These are phyloP conservation scores for Thymus quinquecostatus DNA, from an alignment of 257 asterid species.

Conservation along the genomic window DNA sequence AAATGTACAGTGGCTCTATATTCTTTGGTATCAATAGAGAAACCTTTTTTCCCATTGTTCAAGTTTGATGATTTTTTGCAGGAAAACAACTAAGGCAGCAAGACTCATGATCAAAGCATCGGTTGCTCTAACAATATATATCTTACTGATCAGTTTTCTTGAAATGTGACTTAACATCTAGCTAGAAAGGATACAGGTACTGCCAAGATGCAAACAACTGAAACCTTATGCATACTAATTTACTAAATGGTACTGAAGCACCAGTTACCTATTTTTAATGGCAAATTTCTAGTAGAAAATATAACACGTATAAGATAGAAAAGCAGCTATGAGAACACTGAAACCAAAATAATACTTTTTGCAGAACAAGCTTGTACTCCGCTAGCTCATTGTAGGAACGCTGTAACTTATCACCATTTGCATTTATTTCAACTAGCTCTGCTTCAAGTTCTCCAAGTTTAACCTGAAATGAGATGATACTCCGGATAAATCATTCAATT, in stretches of 20 bases:
- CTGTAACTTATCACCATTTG: constrained; percentile 74
- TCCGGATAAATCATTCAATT: constrained; percentile 20
- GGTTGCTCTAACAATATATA: neutral
- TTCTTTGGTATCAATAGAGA: neutral
- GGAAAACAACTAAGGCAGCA: neutral
- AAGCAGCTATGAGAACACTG: constrained; percentile 14
- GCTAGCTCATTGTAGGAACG: constrained; percentile 83
- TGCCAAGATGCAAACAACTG: constrained; percentile 19
- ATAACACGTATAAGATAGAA: neutral
- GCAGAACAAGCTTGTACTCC: constrained; percentile 82
- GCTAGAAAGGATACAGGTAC: neutral
- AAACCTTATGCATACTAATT: neutral
- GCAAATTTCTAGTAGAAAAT: constrained; percentile 1
- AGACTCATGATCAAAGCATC: too few species aligned
- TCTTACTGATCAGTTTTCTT: neutral
- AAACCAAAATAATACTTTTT: constrained; percentile 50
- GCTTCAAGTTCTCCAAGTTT: constrained; percentile 77
- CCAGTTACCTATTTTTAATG: neutral
- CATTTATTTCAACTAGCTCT: constrained; percentile 81
- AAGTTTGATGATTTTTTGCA: neutral
- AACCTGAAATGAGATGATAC: constrained; percentile 40
- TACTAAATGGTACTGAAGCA: neutral
- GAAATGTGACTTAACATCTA: constrained; percentile 7
- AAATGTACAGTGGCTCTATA: neutral
- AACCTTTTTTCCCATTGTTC: neutral